Conservation (phyloP, 1,284 basidiomycete genomes). For the Hymenochaete sp. region DNA sequence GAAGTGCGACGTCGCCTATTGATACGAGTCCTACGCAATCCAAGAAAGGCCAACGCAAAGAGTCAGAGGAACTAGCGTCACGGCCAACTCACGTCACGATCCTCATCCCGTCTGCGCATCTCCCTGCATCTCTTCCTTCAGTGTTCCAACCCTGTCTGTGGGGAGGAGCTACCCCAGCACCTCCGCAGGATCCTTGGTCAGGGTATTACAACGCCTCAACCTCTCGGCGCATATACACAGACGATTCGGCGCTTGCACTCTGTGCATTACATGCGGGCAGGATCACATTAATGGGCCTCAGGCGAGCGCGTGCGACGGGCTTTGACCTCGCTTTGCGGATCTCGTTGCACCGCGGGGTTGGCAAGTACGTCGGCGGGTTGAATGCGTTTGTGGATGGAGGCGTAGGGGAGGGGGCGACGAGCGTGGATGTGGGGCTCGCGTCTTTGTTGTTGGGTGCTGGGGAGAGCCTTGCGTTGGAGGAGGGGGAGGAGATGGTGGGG, state of each 20-base stretch:
- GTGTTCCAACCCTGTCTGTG: conserved; percentile 42
- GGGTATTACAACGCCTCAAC: conserved; percentile 21
- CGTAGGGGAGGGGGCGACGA: conserved; percentile 18
- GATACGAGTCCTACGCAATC: conserved; percentile 17
- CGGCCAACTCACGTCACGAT: conserved; percentile 54
- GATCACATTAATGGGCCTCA: conserved; percentile 50
- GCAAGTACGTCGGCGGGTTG: conserved; percentile 37
- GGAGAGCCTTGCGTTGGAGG: conserved; percentile 31
- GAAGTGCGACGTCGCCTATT: neutral
- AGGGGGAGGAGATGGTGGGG: neutral
- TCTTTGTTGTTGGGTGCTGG: conserved; percentile 32
- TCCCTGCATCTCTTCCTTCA: conserved; percentile 44
- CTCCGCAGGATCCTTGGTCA: conserved; percentile 10
- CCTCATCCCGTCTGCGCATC: conserved; percentile 48
- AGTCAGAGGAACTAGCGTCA: conserved; percentile 24
- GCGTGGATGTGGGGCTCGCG: conserved; percentile 21
- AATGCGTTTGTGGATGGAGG: conserved; percentile 18
- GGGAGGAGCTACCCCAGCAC: conserved; percentile 49
- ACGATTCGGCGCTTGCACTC: conserved; percentile 64
- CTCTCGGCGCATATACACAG: conserved; percentile 52
- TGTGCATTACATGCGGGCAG: conserved; percentile 66
- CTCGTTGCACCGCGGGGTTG: conserved; percentile 33
- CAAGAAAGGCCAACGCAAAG: conserved; percentile 23
- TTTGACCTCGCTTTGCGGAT: conserved; percentile 48
- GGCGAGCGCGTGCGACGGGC: conserved; percentile 41